Percentiles rank a stretch among this genome's conserved stretches.
phyloP scores from a whole-genome alignment of 441 rosid genomes.

The Brassica balearica region DNA sequence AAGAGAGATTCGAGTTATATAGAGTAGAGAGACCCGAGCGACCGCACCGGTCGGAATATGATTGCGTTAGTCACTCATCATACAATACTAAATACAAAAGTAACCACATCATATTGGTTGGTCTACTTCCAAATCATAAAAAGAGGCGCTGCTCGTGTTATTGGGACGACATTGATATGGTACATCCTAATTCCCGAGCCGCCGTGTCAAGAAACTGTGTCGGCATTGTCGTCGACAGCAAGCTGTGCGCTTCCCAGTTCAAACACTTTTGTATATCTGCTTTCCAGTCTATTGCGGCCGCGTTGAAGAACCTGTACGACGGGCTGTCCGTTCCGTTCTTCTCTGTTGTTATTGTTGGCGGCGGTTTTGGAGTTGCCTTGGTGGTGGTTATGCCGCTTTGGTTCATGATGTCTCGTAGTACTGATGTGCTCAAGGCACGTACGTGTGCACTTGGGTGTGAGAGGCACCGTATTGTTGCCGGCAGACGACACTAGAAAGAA shows the following conservation, averaged over 20 bases:
- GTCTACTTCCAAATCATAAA: constrained; percentile 28
- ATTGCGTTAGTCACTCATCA: constrained; percentile 7
- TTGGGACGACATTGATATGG: constrained; percentile 50
- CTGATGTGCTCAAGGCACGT: constrained; percentile 91
- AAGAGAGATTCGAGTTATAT: neutral
- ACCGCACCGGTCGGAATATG: neutral
- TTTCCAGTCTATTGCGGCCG: constrained; percentile 76
- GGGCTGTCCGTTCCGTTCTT: constrained; percentile 64
- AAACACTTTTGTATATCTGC: constrained; percentile 80
- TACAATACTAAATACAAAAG: constrained; percentile 2
- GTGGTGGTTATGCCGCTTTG: constrained; percentile 52
- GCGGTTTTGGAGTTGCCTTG: constrained; percentile 51
- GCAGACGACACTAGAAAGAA: constrained; percentile 77
- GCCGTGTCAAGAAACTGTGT: constrained; percentile 72
- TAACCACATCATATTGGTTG: constrained; percentile 4
- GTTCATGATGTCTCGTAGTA: constrained; percentile 76
- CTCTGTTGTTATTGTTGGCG: constrained; percentile 46
- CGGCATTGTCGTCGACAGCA: constrained; percentile 68
- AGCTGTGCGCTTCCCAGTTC: constrained; percentile 97
- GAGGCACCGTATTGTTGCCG: constrained; percentile 87
- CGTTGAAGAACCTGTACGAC: constrained; percentile 57
- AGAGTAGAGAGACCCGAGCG: neutral
- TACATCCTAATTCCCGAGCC: constrained; percentile 90
- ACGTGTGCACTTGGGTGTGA: constrained; percentile 98
- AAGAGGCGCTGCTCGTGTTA: constrained; percentile 29